Percentiles rank a stretch among this genome's conserved stretches.
phyloP scores from a whole-genome alignment of 2,329 filamentous ascomycete species.

The Sclerotinia sclerotiorum region DNA sequence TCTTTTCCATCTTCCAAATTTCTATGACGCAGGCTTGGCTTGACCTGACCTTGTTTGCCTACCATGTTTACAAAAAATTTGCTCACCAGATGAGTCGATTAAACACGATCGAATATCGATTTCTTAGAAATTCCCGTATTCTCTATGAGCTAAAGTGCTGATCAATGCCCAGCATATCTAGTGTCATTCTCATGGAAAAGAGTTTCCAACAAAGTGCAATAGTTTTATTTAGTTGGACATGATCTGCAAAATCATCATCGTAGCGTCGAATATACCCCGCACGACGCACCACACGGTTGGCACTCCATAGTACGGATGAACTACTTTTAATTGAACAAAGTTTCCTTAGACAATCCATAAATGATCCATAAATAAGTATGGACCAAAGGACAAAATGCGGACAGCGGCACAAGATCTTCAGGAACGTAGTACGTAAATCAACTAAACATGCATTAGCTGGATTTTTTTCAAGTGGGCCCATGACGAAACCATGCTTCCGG shows the following conservation, averaged over 20 bases:
- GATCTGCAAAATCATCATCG: not conserved
- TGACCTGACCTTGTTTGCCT: not conserved
- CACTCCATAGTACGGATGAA: not conserved
- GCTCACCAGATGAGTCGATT: not conserved
- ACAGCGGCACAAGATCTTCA: slow-evolving; percentile 9
- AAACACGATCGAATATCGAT: not conserved
- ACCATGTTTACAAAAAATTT: not conserved
- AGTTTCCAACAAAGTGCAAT: not conserved
- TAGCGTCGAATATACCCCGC: not conserved
- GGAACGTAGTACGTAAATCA: slow-evolving; percentile 16
- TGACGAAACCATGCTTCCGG: slow-evolving; percentile 1
- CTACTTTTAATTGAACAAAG: not conserved
- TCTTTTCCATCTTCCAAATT: not conserved
- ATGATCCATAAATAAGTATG: slow-evolving; percentile 10
- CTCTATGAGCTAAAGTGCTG: not conserved
- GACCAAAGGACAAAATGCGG: not conserved
- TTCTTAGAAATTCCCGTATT: not conserved
- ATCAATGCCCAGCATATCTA: not conserved
- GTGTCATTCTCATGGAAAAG: not conserved
- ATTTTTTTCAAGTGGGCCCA: not conserved
- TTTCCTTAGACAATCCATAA: not conserved
- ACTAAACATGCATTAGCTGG: not conserved
- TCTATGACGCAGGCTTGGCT: slow-evolving; percentile 5
- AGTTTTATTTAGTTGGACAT: not conserved
- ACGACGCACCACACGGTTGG: not conserved